These are phyloP conservation scores for Globisporangium barbulae DNA, from an alignment of 352 stramenopile species.

Conservation along the genomic window DNA sequence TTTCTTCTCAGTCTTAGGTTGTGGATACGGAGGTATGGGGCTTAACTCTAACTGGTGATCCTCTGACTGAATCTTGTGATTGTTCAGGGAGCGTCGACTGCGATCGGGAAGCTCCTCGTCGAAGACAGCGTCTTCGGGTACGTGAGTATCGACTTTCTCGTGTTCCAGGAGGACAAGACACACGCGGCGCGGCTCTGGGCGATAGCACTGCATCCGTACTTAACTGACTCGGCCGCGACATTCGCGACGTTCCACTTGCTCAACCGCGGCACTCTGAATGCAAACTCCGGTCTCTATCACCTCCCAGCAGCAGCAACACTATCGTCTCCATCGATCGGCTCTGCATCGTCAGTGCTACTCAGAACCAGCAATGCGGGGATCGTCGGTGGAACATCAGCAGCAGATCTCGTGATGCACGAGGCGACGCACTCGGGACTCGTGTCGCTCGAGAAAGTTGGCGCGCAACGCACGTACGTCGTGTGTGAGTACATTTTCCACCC, in stretches of 20 bases:
- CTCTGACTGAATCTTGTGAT: neutral
- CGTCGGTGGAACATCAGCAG: neutral
- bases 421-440: conserved; percentile 21
- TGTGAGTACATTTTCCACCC: conserved; percentile 79
- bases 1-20: neutral
- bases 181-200: conserved; percentile 63
- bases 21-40: neutral
- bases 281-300: conserved; percentile 31
- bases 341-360: conserved; percentile 3
- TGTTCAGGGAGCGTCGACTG: conserved; percentile 36
- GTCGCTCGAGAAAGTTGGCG: conserved; percentile 16
- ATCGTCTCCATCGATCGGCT: conserved; percentile 1
- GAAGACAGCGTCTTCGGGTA: conserved; percentile 70
- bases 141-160: conserved; percentile 75
- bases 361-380: neutral
- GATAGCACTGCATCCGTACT: conserved; percentile 65
- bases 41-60: neutral
- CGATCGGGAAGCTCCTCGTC: conserved; percentile 41
- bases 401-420: conserved; percentile 27
- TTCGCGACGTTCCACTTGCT: conserved; percentile 76
- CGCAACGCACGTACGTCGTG: conserved; percentile 57
- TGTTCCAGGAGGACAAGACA: conserved; percentile 60
- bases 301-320: conserved; percentile 18
- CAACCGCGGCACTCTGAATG: conserved; percentile 36
- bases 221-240: conserved; percentile 71